Evolutionary conservation across 164 flowering plant genomes (phyloP).

Genomic region (Nelumbo lutea): DNA sequence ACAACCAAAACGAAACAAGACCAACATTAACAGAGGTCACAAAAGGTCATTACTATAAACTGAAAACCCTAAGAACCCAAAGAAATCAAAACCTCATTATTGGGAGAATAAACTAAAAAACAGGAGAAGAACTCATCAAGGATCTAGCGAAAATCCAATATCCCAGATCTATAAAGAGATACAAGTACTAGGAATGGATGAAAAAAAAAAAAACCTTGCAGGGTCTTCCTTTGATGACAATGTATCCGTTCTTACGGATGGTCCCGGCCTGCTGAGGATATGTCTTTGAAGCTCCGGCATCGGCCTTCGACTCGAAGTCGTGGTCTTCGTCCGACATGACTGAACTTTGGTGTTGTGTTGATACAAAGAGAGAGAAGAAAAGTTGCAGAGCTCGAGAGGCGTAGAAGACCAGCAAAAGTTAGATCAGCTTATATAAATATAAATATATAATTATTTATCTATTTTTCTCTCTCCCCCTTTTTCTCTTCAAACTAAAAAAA

Average conservation of each 20-base stretch:
- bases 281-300: conserved; percentile 66
- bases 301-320: conserved; percentile 59
- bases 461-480: background rate
- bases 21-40: too few species aligned
- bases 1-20: background rate
- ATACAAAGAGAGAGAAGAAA: background rate
- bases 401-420: background rate
- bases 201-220: conserved; percentile 22
- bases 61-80: background rate
- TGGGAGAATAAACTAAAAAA: background rate
- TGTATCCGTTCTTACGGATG: conserved; percentile 35
- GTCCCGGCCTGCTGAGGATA: conserved; percentile 54
- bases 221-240: conserved; percentile 27
- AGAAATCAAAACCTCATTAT: background rate
- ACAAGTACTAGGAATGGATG: too few species aligned
- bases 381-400: background rate
- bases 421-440: background rate
- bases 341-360: background rate
- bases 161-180: background rate
- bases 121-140: background rate
- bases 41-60: background rate
- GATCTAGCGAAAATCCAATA: background rate
- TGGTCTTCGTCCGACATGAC: conserved; percentile 75
- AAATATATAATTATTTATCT: background rate
- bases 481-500: background rate